Conservation (phyloP, 1,284 basidiomycete species). For the Apiotrichum mycotoxinovorans region DNA sequence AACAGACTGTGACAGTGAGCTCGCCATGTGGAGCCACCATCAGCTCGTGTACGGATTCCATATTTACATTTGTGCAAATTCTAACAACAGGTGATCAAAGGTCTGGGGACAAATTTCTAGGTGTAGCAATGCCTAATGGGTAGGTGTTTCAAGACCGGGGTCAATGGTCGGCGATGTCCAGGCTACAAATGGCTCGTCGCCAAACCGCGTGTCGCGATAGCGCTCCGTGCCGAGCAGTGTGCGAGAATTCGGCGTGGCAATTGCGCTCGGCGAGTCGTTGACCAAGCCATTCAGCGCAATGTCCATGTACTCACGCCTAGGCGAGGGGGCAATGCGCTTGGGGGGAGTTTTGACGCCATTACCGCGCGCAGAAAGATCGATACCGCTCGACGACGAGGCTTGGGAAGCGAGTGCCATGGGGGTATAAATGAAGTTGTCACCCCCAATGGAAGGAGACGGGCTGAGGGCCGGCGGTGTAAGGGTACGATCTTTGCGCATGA, state of each 20-base stretch:
- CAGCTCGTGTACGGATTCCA: too few relatives aligned
- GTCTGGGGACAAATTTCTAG: too few relatives aligned
- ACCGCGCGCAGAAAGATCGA: neutral
- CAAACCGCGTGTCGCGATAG: constrained; percentile 45
- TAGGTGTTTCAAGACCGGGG: constrained; percentile 1
- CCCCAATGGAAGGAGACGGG: constrained; percentile 35
- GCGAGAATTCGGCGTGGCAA: constrained; percentile 35
- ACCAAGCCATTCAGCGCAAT: constrained; percentile 30
- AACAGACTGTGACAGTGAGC: too few relatives aligned
- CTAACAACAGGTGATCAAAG: too few relatives aligned
- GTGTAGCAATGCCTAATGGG: too few relatives aligned
- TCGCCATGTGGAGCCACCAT: too few relatives aligned
- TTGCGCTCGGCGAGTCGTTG: constrained; percentile 9
- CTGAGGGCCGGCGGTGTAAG: constrained; percentile 27
- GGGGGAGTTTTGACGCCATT: neutral
- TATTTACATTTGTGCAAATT: too few relatives aligned
- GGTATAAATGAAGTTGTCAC: constrained; percentile 21
- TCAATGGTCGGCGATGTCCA: constrained; percentile 36
- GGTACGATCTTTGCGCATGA: constrained; percentile 4
- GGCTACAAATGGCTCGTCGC: constrained; percentile 35
- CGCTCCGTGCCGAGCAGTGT: constrained; percentile 45
- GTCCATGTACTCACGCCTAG: constrained; percentile 39
- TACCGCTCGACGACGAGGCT: neutral
- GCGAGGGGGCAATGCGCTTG: constrained; percentile 5
- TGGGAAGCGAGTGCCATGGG: constrained; percentile 6